phyloP scores from a whole-genome alignment of 2,329 filamentous ascomycete genomes.

The Rhynchosporium graminicola region DNA sequence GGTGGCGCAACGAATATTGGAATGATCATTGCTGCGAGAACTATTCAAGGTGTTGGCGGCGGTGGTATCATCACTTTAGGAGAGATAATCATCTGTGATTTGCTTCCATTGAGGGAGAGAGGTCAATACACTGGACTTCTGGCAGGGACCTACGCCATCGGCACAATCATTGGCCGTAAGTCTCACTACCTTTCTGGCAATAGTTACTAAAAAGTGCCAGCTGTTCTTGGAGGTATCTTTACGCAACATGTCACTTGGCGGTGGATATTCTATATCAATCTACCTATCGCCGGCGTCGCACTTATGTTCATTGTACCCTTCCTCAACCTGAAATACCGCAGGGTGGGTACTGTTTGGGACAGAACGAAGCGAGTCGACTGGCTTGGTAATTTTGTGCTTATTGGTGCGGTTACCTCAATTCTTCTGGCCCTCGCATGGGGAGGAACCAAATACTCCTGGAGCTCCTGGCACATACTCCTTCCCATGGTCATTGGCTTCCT shows the following conservation, averaged over 20 bases:
- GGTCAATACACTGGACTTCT: conserved; percentile 21
- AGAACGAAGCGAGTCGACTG: conserved; percentile 62
- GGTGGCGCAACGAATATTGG: conserved; percentile 13
- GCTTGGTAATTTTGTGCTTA: conserved; percentile 58
- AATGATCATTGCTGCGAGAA: conserved; percentile 20
- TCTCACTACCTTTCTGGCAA: neutral
- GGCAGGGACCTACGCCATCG: conserved; percentile 21
- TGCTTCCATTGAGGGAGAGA: conserved; percentile 17
- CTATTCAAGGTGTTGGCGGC: conserved; percentile 19
- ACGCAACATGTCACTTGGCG: conserved; percentile 19
- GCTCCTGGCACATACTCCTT: conserved; percentile 26
- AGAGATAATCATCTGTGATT: conserved; percentile 23
- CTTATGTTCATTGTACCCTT: conserved; percentile 55
- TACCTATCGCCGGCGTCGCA: conserved; percentile 28
- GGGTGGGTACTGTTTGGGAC: conserved; percentile 46
- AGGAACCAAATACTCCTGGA: conserved; percentile 65
- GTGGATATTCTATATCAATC: conserved; percentile 22
- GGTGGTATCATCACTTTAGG: conserved; percentile 22
- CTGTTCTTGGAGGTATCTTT: conserved; percentile 21
- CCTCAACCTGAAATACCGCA: conserved; percentile 59
- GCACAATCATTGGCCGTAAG: conserved; percentile 23
- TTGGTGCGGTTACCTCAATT: conserved; percentile 77
- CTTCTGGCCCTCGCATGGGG: conserved; percentile 83
- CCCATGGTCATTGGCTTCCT: conserved; percentile 63
- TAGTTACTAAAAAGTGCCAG: conserved; percentile 9